phyloP scores from a whole-genome alignment of 306 rosid species.

The Cucurbita argyrosperma region DNA sequence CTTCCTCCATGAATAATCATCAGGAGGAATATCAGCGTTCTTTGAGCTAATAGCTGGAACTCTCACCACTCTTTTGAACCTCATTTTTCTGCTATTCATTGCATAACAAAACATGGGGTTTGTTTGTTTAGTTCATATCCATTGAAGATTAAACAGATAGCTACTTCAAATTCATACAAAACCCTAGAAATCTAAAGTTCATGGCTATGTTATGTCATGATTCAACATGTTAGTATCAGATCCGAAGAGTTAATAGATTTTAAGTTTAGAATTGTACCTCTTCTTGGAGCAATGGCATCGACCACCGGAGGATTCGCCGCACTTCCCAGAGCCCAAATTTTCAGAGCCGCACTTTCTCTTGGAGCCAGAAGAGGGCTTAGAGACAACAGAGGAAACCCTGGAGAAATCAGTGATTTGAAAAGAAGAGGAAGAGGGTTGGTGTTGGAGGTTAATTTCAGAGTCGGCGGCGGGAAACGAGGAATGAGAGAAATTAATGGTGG shows the following conservation, averaged over 20 bases:
- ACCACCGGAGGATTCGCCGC: slow-evolving; percentile 42
- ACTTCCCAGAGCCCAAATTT: slow-evolving; percentile 50
- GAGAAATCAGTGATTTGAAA: slow-evolving; percentile 64
- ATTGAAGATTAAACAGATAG: neutral
- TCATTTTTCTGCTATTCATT: slow-evolving; percentile 29
- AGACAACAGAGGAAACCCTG: slow-evolving; percentile 39
- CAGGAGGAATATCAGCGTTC: slow-evolving; percentile 81
- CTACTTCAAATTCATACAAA: neutral
- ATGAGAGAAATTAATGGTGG: slow-evolving; percentile 48
- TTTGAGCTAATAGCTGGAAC: slow-evolving; percentile 73
- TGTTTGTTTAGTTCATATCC: neutral
- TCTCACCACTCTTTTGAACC: slow-evolving; percentile 55
- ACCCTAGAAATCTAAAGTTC: neutral
- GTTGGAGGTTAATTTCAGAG: slow-evolving; percentile 25
- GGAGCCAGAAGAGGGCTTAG: slow-evolving; percentile 43
- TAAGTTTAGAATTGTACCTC: slow-evolving; percentile 20
- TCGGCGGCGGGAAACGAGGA: slow-evolving; percentile 36
- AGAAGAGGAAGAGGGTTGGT: slow-evolving; percentile 19
- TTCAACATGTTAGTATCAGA: neutral
- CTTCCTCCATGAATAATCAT: slow-evolving; percentile 83
- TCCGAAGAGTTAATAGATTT: neutral
- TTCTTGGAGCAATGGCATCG: slow-evolving; percentile 81
- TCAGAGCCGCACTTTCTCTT: slow-evolving; percentile 75
- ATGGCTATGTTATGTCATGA: neutral
- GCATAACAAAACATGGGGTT: neutral